Evolutionary conservation across 441 rosid species (phyloP).

Genomic region (Brassica hybrid): DNA sequence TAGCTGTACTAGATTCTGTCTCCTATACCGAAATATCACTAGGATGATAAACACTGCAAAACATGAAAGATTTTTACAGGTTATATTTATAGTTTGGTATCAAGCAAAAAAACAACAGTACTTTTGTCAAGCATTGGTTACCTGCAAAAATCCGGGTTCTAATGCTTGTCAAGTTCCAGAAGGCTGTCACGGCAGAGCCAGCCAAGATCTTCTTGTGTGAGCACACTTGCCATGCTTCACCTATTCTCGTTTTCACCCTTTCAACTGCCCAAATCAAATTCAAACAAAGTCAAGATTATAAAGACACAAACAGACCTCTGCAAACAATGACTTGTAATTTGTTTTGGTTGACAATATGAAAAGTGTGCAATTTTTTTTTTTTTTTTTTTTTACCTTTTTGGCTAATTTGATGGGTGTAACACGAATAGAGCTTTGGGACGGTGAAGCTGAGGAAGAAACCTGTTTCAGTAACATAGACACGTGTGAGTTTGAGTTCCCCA

Average conservation of each 20-base stretch:
- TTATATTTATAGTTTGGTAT: constrained; percentile 8
- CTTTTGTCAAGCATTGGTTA: constrained; percentile 17
- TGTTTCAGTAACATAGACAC: constrained; percentile 52
- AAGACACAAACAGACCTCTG: not conserved
- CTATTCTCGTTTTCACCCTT: constrained; percentile 48
- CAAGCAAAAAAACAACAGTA: constrained; percentile 1
- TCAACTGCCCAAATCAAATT: constrained; percentile 54
- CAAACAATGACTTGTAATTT: not conserved
- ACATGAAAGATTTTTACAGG: constrained; percentile 12
- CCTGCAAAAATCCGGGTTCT: constrained; percentile 87
- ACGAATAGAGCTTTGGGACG: constrained; percentile 70
- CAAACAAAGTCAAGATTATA: constrained; percentile 13
- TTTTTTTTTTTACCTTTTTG: too few species aligned
- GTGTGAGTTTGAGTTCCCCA: not conserved
- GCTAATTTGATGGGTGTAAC: constrained; percentile 64
- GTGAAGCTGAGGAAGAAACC: constrained; percentile 90
- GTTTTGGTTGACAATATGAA: not conserved
- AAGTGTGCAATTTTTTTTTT: too few species aligned
- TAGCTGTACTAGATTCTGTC: constrained; percentile 49
- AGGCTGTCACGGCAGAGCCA: constrained; percentile 75
- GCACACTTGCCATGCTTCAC: constrained; percentile 79
- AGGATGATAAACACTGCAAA: constrained; percentile 77
- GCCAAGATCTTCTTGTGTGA: constrained; percentile 87
- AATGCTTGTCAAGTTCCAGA: constrained; percentile 83
- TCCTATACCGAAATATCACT: constrained; percentile 67